A percentile compares a stretch with the other conserved stretches of the same genome.
Evolutionary conservation across 129 eudicot species (phyloP).

Genomic region (Saposhnikovia divaricata): DNA sequence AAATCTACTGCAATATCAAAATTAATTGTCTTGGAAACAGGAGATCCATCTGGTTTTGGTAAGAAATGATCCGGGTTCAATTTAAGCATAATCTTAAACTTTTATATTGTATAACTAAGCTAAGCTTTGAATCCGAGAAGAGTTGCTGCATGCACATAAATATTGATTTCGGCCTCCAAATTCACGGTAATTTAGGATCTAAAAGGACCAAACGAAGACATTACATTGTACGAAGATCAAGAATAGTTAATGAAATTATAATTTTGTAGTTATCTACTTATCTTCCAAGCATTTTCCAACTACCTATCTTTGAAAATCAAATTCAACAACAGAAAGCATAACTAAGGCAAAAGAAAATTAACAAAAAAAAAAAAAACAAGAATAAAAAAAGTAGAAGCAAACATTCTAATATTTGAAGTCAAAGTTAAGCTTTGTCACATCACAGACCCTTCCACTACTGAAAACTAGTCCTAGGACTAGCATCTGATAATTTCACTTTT

Average conservation of each 20-base stretch:
- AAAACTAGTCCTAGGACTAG: not conserved
- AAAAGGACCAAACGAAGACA: not conserved
- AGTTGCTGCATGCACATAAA: not conserved
- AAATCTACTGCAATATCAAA: not conserved
- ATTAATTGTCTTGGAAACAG: not conserved
- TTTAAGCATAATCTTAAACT: not conserved
- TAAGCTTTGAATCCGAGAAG: not conserved
- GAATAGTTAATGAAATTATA: not conserved
- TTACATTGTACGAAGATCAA: not conserved
- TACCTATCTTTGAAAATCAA: not conserved
- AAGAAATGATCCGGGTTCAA: not conserved
- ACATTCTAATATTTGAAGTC: not conserved
- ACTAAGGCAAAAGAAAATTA: not conserved
- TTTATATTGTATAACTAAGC: not conserved
- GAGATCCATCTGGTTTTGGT: not conserved
- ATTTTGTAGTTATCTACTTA: not conserved
- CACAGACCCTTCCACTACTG: not conserved
- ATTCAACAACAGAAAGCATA: not conserved
- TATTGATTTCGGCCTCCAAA: not conserved
- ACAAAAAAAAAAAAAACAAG: not conserved
- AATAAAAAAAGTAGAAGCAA: not conserved
- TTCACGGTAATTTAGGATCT: not conserved
- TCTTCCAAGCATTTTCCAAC: not conserved
- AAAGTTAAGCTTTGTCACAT: not conserved
- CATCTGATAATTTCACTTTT: not conserved